Percentiles rank a stretch among this genome's conserved stretches.
These are phyloP conservation scores for Ophiobolus disseminans DNA, from an alignment of 2,329 filamentous ascomycete genomes.

Conservation along the genomic window DNA sequence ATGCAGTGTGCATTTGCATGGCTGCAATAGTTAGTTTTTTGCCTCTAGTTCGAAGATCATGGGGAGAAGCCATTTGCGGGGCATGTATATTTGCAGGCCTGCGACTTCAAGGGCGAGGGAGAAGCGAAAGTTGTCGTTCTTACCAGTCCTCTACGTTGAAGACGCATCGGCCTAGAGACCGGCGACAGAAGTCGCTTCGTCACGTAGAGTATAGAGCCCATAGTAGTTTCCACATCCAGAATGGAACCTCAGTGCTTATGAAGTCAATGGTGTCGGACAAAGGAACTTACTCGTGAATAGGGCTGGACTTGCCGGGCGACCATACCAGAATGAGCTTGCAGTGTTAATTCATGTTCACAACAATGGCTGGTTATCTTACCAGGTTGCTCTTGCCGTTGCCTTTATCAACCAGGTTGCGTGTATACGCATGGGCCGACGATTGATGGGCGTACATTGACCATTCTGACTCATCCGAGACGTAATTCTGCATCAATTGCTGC, in stretches of 20 bases:
- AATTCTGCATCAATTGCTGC: conserved; percentile 74
- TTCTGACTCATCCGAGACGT: conserved; percentile 71
- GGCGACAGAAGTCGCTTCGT: conserved; percentile 40
- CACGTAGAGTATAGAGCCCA: conserved; percentile 30
- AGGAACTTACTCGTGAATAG: conserved; percentile 74
- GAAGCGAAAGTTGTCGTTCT: conserved; percentile 20
- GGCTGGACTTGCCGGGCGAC: conserved; percentile 81
- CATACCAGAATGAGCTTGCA: conserved; percentile 83
- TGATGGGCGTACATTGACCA: conserved; percentile 79
- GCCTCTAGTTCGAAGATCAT: neutral
- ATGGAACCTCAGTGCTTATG: neutral
- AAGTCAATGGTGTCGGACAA: conserved; percentile 18
- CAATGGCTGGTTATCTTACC: conserved; percentile 55
- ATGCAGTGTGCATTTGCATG: conserved; percentile 81
- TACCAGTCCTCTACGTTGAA: conserved; percentile 35
- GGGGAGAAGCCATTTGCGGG: too few species aligned
- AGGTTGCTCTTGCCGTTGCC: conserved; percentile 83
- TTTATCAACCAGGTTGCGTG: conserved; percentile 86
- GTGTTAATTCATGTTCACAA: conserved; percentile 4
- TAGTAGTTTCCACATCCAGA: neutral
- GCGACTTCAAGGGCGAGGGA: neutral
- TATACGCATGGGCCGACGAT: conserved; percentile 76
- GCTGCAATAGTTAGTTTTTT: conserved; percentile 24
- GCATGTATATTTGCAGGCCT: too few species aligned
- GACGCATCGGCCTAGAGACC: conserved; percentile 38